Percentiles rank a stretch among this genome's conserved stretches.
Evolutionary conservation across 2,329 filamentous ascomycete species (phyloP).

Genomic region (Cryphonectria naterciae): DNA sequence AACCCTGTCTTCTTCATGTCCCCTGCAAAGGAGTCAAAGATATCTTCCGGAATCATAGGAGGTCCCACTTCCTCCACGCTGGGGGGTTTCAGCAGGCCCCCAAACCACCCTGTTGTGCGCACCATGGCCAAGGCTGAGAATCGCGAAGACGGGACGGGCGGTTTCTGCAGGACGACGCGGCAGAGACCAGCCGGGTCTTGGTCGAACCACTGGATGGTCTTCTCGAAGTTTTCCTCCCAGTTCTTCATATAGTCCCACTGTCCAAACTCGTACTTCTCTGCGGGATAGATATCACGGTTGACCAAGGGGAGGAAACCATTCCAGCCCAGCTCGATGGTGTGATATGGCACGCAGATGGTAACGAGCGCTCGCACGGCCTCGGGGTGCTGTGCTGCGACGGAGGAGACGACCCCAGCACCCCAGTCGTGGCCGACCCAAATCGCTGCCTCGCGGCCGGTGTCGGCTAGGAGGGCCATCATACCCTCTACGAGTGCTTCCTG

Average conservation of each 20-base stretch:
- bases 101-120: slow-evolving; percentile 32
- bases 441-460: slow-evolving; percentile 40
- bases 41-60: slow-evolving; percentile 10
- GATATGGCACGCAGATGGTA: slow-evolving; percentile 45
- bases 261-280: slow-evolving; percentile 42
- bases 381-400: slow-evolving; percentile 37
- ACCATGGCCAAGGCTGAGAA: slow-evolving; percentile 6
- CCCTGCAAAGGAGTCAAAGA: background rate
- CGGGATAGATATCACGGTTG: slow-evolving; percentile 51
- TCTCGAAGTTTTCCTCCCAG: slow-evolving; percentile 36
- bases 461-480: slow-evolving; percentile 39
- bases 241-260: slow-evolving; percentile 40
- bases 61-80: too few relatives aligned
- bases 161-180: slow-evolving; percentile 27
- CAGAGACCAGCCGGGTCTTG: slow-evolving; percentile 27
- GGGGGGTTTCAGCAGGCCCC: slow-evolving; percentile 4
- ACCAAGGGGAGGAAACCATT: slow-evolving; percentile 40
- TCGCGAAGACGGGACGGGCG: slow-evolving; percentile 27
- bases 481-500: slow-evolving; percentile 40
- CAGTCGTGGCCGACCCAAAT: slow-evolving; percentile 54
- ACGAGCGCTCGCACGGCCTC: slow-evolving; percentile 34
- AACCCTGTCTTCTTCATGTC: slow-evolving; percentile 46
- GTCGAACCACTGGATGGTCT: slow-evolving; percentile 11
- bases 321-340: slow-evolving; percentile 45
- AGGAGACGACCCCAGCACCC: slow-evolving; percentile 38